Percentiles rank a stretch among this genome's conserved stretches.
phyloP scores from a whole-genome alignment of 2,329 filamentous ascomycete genomes.

The Cladobotryum mycophilum region DNA sequence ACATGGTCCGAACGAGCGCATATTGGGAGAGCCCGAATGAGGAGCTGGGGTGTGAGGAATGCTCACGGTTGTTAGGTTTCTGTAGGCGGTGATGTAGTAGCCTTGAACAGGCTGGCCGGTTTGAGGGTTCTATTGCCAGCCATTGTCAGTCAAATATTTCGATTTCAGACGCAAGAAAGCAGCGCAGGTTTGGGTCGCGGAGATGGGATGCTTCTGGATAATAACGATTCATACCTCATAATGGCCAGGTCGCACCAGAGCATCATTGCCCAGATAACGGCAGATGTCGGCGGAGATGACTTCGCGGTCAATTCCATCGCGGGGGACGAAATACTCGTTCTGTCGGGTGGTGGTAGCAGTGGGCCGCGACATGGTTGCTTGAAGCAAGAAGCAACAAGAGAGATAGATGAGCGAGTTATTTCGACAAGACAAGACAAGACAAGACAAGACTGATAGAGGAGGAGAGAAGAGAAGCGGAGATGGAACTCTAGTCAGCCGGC shows the following conservation, averaged over 20 bases:
- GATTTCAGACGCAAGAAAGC: not conserved
- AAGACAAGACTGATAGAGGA: conserved; percentile 16
- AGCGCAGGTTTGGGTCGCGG: not conserved
- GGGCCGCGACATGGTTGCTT: conserved; percentile 12
- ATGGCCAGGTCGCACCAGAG: conserved; percentile 66
- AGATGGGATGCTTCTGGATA: not conserved
- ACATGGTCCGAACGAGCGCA: not conserved
- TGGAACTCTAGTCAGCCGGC: too few relatives aligned
- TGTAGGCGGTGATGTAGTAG: conserved; percentile 73
- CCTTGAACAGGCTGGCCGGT: conserved; percentile 58
- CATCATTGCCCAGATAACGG: conserved; percentile 77
- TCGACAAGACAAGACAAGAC: not conserved
- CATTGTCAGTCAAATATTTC: not conserved
- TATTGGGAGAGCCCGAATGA: not conserved
- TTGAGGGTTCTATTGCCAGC: conserved; percentile 41
- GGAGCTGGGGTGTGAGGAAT: not conserved
- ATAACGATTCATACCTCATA: conserved; percentile 53
- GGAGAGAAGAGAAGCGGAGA: conserved; percentile 19
- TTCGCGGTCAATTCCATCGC: conserved; percentile 75
- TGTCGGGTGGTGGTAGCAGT: conserved; percentile 41
- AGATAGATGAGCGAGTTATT: conserved; percentile 11
- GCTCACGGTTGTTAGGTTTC: conserved; percentile 70
- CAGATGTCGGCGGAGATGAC: conserved; percentile 81
- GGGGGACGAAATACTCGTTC: conserved; percentile 75
- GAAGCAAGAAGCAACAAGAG: conserved; percentile 14